Evolutionary conservation across 2,329 filamentous ascomycete species (phyloP).

Genomic region (Trichoderma koningii): DNA sequence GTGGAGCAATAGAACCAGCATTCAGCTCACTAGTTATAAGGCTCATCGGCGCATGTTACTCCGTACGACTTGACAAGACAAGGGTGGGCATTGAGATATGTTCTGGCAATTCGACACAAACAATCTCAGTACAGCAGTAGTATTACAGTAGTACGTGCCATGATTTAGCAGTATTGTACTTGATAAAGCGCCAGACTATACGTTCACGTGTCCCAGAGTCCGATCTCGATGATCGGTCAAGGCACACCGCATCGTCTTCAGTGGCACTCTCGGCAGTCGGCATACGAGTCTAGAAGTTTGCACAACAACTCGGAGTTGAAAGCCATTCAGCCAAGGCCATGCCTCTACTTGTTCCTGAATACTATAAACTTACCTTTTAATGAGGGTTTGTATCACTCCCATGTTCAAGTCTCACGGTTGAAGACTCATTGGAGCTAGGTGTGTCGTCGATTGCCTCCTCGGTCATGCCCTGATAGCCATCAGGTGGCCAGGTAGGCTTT

Average conservation of each 20-base stretch:
- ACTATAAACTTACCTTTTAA: no score
- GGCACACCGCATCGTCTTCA: not conserved
- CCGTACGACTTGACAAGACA: not conserved
- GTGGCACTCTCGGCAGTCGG: not conserved
- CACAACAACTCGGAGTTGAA: no score
- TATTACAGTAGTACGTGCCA: not conserved
- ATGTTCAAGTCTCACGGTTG: no score
- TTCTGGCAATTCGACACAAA: not conserved
- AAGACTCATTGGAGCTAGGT: no score
- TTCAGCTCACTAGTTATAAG: not conserved
- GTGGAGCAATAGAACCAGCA: conserved; percentile 7
- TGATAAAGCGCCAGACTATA: no score
- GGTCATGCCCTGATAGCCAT: no score
- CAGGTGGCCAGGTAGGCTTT: no score
- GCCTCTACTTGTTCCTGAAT: no score
- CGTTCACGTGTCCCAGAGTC: no score
- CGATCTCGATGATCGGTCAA: not conserved
- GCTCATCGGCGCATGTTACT: not conserved
- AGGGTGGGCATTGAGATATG: not conserved
- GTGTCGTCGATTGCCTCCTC: no score
- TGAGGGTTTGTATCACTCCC: no score
- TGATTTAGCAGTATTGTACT: not conserved
- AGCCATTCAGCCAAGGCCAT: no score
- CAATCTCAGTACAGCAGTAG: not conserved
- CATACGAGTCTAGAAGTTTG: not conserved